Evolutionary conservation across 2,329 filamentous ascomycete species (phyloP).

Genomic region (Aspergillus floridensis): DNA sequence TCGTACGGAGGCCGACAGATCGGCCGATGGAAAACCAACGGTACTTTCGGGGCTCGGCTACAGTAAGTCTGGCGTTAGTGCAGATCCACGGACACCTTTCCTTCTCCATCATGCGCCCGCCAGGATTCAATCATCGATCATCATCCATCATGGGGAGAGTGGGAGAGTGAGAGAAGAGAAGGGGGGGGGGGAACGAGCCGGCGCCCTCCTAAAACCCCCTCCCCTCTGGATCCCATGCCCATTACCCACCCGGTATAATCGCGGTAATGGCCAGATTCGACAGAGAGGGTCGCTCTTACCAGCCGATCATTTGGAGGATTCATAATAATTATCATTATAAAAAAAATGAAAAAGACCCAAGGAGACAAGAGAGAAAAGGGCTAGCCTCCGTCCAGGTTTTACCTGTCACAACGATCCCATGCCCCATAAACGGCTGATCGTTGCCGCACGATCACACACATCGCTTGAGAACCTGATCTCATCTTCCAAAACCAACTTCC

Average conservation of each 20-base stretch:
- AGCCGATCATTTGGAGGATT: not conserved
- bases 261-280: conserved; percentile 2
- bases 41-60: conserved; percentile 21
- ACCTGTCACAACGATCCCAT: conserved; percentile 35
- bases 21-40: conserved; percentile 12
- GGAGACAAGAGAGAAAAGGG: conserved; percentile 5
- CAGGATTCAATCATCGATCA: conserved; percentile 18
- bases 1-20: conserved; percentile 13
- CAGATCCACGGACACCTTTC: conserved; percentile 26
- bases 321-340: not conserved
- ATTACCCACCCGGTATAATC: not conserved
- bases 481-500: conserved; percentile 8
- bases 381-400: conserved; percentile 14
- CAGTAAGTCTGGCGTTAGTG: conserved; percentile 23
- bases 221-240: conserved; percentile 4
- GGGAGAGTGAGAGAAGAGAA: no score
- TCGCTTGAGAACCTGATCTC: conserved; percentile 29
- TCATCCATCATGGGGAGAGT: conserved; percentile 9
- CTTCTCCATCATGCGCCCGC: conserved; percentile 15
- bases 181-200: conserved; percentile 1
- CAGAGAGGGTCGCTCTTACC: not conserved
- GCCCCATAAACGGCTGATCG: conserved; percentile 41
- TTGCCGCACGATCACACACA: conserved; percentile 29
- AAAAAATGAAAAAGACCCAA: not conserved
- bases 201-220: not conserved